A percentile compares a stretch with the other conserved stretches of the same genome.
Evolutionary conservation across 2,329 filamentous ascomycete species (phyloP).

Genomic region (Akanthomyces uredinophilus): DNA sequence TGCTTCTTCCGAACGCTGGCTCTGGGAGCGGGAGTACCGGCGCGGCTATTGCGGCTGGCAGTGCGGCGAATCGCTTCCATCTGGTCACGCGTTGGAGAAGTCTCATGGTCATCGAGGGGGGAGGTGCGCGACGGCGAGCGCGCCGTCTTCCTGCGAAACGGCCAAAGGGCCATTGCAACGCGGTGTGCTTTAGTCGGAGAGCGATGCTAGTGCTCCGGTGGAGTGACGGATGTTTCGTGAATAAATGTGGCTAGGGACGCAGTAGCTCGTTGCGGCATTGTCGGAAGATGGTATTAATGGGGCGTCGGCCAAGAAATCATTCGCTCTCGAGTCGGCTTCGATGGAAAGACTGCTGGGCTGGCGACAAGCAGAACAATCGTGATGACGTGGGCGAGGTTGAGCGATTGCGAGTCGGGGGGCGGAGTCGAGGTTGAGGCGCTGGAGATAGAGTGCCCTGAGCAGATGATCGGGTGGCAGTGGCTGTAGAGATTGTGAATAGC

Average conservation of each 20-base stretch:
- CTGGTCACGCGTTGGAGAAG: slow-evolving; percentile 19
- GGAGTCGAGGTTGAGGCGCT: background rate
- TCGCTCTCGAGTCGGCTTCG: background rate
- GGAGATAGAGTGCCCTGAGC: background rate
- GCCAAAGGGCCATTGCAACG: slow-evolving; percentile 19
- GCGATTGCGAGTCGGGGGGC: background rate
- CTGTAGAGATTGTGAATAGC: background rate
- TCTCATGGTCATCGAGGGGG: slow-evolving; percentile 46
- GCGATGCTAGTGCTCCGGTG: background rate
- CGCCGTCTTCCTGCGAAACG: slow-evolving; percentile 54
- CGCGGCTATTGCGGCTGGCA: slow-evolving; percentile 26
- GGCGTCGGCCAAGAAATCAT: background rate
- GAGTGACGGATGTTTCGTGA: background rate
- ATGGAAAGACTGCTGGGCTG: background rate
- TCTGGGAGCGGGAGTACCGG: slow-evolving; percentile 25
- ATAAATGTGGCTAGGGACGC: background rate
- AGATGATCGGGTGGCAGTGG: background rate
- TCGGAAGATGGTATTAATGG: background rate
- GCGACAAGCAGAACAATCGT: background rate
- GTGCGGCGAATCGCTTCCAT: background rate
- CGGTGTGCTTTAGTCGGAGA: background rate
- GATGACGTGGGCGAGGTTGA: background rate
- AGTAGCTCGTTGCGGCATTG: slow-evolving; percentile 11
- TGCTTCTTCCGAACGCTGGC: slow-evolving; percentile 35
- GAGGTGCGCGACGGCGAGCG: slow-evolving; percentile 54